A percentile compares a stretch with the other conserved stretches of the same genome.
Evolutionary conservation across 345 rosid genomes (phyloP).

Genomic region (Cardiospermum halicacabum): DNA sequence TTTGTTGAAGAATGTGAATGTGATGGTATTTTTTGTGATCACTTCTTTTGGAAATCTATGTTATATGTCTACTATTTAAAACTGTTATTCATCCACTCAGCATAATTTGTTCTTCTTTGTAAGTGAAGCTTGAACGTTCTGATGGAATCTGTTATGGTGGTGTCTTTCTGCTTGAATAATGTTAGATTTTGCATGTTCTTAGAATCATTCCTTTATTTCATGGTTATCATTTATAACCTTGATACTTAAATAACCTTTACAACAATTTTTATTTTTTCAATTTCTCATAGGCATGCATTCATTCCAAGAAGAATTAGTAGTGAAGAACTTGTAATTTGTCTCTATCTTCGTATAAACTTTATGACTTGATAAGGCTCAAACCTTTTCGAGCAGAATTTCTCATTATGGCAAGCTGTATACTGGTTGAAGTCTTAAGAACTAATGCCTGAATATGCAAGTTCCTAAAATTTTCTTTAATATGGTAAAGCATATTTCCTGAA

Average conservation of each 20-base stretch:
- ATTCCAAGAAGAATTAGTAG: not conserved
- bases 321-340: not conserved
- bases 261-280: not conserved
- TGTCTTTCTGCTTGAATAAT: not conserved
- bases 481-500: not conserved
- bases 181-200: not conserved
- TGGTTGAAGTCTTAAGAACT: not conserved
- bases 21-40: not conserved
- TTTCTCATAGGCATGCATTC: not conserved
- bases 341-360: not conserved
- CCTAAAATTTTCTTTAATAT: not conserved
- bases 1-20: conserved; percentile 9
- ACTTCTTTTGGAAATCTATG: not conserved
- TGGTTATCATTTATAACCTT: not conserved
- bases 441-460: not conserved
- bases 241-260: not conserved
- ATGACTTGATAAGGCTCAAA: not conserved
- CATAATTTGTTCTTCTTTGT: not conserved
- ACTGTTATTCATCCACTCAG: too few relatives aligned
- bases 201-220: not conserved
- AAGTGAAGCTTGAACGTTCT: not conserved
- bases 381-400: not conserved
- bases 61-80: too few relatives aligned
- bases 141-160: not conserved
- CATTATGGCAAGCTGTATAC: not conserved